Evolutionary conservation across 2,329 filamentous ascomycete genomes (phyloP).

Genomic region (Colletotrichum brevisporum): DNA sequence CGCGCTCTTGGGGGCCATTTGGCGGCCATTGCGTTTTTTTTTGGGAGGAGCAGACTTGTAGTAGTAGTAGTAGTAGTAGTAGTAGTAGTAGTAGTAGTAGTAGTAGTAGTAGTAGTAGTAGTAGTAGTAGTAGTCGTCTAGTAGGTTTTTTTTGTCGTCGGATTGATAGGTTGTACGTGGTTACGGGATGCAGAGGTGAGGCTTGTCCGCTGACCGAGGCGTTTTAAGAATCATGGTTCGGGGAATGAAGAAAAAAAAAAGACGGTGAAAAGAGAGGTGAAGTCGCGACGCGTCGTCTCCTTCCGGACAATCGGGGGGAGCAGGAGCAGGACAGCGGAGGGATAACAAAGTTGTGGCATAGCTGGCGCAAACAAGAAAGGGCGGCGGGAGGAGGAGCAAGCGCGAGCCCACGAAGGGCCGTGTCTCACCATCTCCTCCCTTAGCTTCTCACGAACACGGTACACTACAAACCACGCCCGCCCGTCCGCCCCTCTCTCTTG

Average conservation of each 20-base stretch:
- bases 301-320: not conserved
- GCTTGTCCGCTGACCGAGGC: not conserved
- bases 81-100: no score
- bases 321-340: not conserved
- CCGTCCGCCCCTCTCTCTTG: conserved; percentile 31
- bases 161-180: not conserved
- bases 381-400: conserved; percentile 20
- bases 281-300: not conserved
- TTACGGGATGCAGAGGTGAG: not conserved
- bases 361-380: conserved; percentile 4
- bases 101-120: no score
- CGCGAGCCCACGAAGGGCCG: conserved; percentile 5
- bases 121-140: not conserved
- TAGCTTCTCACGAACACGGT: conserved; percentile 33
- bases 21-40: conserved; percentile 18
- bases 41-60: no score
- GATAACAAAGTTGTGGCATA: conserved; percentile 15
- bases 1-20: conserved; percentile 22
- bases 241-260: not conserved
- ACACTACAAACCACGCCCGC: conserved; percentile 29
- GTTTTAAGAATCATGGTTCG: not conserved
- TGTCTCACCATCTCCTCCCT: conserved; percentile 37
- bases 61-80: not conserved
- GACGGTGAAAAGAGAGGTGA: not conserved
- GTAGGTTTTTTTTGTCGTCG: no score